Base-by-base conservation (phyloP, 78 protist species). In the Protostelium mycophagum region DNA sequence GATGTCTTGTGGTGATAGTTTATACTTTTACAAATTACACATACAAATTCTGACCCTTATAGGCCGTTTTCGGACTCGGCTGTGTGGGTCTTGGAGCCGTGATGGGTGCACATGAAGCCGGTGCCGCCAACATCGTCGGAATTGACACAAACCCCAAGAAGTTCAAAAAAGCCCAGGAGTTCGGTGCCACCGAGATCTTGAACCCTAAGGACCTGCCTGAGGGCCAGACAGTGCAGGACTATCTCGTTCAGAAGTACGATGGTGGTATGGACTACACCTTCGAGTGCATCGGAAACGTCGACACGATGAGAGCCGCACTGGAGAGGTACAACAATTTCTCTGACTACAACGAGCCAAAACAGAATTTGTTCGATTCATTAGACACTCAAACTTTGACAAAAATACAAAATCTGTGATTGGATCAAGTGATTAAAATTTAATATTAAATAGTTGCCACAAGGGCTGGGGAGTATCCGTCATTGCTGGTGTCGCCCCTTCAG, bases 201-300 rank as follows among this genome's bases (percentile, higher is more conserved):
- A 94, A 94, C 93, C 99, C 99, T 35, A 87, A 87, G 34, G 90
- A 89, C n/a, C 63, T 88, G 83, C 83, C 38, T 0, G 93, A 83
- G 0, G 73, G 73, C 16, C 39, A 88, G 90, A 91, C 92, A 86
- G 88, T 93, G 90, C 93, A 93, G 85, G 85, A 90, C 35, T 87
- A 34, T 28, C n/a, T 93, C 36, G 83, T 90, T 10, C 90, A 90
- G 1, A 90, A 39, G 1, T 90, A 91, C 23, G 95, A 93, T 88
- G 95, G 95, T 63, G 95, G 95, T 88, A 91, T 96, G 0, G 99
- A 98, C 96, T 97, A 97, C 95, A 91, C 98, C 35, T 98, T 97
- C 86, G 99, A 98, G 38, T 93, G 97, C 90, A 90, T 93, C 38
- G 99, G 99, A 38, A 97, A 91, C 93, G 96, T 93, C 28, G 35